Conservation (phyloP, 169 alveolate genomes). For the Condylostoma magnum region DNA sequence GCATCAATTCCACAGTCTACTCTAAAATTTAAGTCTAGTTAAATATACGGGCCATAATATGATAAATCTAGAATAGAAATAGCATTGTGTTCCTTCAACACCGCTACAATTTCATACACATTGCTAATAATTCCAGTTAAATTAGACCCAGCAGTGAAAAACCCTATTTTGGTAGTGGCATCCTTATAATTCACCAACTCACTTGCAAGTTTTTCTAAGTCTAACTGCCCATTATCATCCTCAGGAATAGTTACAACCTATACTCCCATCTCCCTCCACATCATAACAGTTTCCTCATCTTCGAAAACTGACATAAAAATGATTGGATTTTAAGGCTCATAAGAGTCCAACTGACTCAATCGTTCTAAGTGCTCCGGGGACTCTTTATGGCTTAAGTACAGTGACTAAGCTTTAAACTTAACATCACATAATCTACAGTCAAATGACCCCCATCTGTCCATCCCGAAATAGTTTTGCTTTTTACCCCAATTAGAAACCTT, state of each 20-base stretch:
- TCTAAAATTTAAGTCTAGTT: slow-evolving; percentile 67
- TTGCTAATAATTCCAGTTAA: slow-evolving; percentile 79
- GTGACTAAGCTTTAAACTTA: slow-evolving; percentile 43
- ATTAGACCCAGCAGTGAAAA: slow-evolving; percentile 86
- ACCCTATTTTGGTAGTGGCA: slow-evolving; percentile 56
- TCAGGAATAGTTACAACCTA: background rate
- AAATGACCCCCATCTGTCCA: slow-evolving; percentile 53
- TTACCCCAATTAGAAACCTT: slow-evolving; percentile 41
- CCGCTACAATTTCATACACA: slow-evolving; percentile 54
- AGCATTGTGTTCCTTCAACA: slow-evolving; percentile 70
- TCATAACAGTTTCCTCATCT: slow-evolving; percentile 80
- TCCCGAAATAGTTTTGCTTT: slow-evolving; percentile 42
- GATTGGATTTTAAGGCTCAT: slow-evolving; percentile 54
- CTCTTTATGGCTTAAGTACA: slow-evolving; percentile 35
- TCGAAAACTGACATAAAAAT: slow-evolving; percentile 78
- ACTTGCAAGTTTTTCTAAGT: slow-evolving; percentile 40
- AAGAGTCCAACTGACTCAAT: background rate
- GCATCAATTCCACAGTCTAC: slow-evolving; percentile 80
- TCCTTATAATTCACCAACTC: slow-evolving; percentile 42
- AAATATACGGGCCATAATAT: slow-evolving; percentile 75
- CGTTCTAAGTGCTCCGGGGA: slow-evolving; percentile 12
- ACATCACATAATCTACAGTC: slow-evolving; percentile 42
- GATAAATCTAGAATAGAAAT: slow-evolving; percentile 84
- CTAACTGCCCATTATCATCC: slow-evolving; percentile 39
- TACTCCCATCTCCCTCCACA: slow-evolving; percentile 78